phyloP scores from a whole-genome alignment of 768 basidiomycete species.

The Butyriboletus loyo region DNA sequence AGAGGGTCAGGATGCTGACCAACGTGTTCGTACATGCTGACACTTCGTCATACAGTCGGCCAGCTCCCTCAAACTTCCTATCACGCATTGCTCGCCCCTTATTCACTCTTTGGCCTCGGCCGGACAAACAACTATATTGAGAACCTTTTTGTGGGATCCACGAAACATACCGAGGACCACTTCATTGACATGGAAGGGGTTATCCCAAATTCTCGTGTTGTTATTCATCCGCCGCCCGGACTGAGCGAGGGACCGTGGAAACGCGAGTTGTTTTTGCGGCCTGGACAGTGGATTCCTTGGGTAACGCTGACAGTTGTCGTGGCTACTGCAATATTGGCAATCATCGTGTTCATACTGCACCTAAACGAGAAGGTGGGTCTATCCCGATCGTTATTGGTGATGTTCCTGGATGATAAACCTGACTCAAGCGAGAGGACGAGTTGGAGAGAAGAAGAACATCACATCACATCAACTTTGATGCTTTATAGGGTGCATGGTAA shows the following conservation, averaged over 20 bases:
- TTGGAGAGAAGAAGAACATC: slow-evolving; percentile 80
- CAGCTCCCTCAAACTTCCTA: slow-evolving; percentile 94
- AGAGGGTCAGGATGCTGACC: slow-evolving; percentile 4
- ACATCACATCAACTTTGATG: slow-evolving; percentile 98
- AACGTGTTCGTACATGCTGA: background rate
- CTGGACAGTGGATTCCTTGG: slow-evolving; percentile 97
- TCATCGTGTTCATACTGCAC: slow-evolving; percentile 85
- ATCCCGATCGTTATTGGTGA: background rate
- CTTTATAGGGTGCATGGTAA: slow-evolving; percentile 50
- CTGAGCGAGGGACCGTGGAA: slow-evolving; percentile 65
- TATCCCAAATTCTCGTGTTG: slow-evolving; percentile 94
- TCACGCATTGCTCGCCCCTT: slow-evolving; percentile 85
- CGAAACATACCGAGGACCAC: slow-evolving; percentile 66
- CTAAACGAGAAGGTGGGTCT: slow-evolving; percentile 83
- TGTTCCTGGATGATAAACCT: slow-evolving; percentile 2
- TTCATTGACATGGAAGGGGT: slow-evolving; percentile 95
- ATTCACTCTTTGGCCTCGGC: slow-evolving; percentile 94
- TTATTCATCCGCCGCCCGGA: slow-evolving; percentile 77
- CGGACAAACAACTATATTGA: slow-evolving; percentile 99
- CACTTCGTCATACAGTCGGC: slow-evolving; percentile 52
- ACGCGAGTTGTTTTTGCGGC: slow-evolving; percentile 84
- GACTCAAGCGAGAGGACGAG: slow-evolving; percentile 84
- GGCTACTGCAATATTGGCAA: slow-evolving; percentile 67
- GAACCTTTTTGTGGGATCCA: slow-evolving; percentile 94
- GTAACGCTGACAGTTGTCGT: slow-evolving; percentile 86